Base-by-base conservation (phyloP, 805 yeast genomes). In the Saccharomyces jurei region DNA sequence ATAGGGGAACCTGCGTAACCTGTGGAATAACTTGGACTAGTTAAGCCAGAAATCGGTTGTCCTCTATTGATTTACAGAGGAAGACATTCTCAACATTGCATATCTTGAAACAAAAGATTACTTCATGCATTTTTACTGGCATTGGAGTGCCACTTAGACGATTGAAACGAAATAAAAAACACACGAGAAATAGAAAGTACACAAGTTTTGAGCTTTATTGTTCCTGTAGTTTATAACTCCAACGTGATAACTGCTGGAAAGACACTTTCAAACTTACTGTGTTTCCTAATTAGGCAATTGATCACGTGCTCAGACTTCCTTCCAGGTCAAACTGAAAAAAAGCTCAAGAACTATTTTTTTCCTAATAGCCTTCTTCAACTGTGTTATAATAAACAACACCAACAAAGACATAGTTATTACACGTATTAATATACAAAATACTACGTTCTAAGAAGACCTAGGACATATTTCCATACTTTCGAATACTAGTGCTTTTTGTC, bases 281-380 rank as follows among this genome's bases (percentile, higher is more conserved):
- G 25, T 54, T 57, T 60, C 68, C 67, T 36, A 50, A 58, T 55
- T 54, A 46, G 63, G 68, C 21, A 58, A 53, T 3, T 0, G 25
- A 13, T 13, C 67, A 63, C 64, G 59, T 61, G 63, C 54, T 48
- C 9, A 22, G 31, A 13, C n/a, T 25, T 8, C 8, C 50, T 55
- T 54, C 61, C 58, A 36, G 44, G 44, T 36, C 29, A 50, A 55
- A 56, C 61, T 46, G 22, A 27, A 50, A 32, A 36, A 32, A 27
- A 41, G 49, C 21, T 14, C 49, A 41, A 41, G 26, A 50, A 55
- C 50, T 41, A 22, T 30, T 30, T 28, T 6, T 48, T 48, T 25
- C 14, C 9, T 28, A 28, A 9, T 6, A 48, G 21, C 22, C 25
- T 48, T 48, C 9, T 48, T 10, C 10, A 14, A 11, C 25, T 28